Conservation (phyloP, 1,284 basidiomycete species). For the Heliocybe sulcata region DNA sequence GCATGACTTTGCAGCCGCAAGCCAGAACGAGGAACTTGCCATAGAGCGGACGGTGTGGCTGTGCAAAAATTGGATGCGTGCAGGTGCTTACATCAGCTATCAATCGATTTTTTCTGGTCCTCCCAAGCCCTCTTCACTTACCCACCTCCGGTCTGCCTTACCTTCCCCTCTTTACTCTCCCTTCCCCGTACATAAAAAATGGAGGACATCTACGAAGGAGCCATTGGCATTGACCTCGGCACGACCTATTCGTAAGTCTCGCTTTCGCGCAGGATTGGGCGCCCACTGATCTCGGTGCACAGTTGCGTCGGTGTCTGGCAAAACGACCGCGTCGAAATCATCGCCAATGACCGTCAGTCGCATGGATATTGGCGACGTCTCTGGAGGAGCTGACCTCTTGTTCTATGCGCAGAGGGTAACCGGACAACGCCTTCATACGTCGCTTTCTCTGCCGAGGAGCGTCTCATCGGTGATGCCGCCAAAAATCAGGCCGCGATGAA, state of each 20-base stretch:
- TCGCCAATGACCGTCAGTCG: conserved; percentile 87
- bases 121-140: conserved; percentile 19
- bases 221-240: conserved; percentile 91
- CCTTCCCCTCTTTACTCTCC: conserved; percentile 17
- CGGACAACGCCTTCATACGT: conserved; percentile 99
- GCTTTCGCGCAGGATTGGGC: neutral
- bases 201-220: conserved; percentile 94
- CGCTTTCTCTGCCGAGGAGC: conserved; percentile 96
- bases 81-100: conserved; percentile 14
- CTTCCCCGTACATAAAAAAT: conserved; percentile 55
- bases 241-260: conserved; percentile 80
- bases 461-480: conserved; percentile 97
- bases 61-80: conserved; percentile 16
- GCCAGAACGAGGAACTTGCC: conserved; percentile 26
- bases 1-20: conserved; percentile 30
- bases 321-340: conserved; percentile 98
- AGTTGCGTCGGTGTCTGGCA: conserved; percentile 97
- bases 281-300: conserved; percentile 2
- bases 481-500: conserved; percentile 98
- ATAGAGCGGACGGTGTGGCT: conserved; percentile 18
- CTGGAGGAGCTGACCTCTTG: conserved; percentile 8
- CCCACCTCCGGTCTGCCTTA: conserved; percentile 15
- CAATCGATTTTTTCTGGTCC: conserved; percentile 30
- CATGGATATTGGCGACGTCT: conserved; percentile 1
- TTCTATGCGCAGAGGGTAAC: conserved; percentile 79